Conservation (phyloP, 441 rosid species). For the Erysimum pusillum region DNA sequence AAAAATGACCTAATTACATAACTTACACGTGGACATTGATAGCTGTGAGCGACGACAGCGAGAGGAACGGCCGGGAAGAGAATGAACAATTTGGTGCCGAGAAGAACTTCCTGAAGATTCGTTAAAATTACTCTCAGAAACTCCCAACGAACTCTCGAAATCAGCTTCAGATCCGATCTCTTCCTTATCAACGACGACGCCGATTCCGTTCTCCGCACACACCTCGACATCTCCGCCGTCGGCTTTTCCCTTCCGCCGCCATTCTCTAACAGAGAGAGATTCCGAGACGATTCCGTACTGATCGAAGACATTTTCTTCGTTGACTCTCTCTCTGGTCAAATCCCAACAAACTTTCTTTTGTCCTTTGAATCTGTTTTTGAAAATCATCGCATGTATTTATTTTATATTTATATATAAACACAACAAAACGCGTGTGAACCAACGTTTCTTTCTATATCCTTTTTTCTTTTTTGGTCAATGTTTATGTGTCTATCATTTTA, state of each 20-base stretch:
- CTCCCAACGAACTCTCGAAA: slow-evolving; percentile 61
- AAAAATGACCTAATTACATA: background rate
- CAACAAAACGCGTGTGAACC: background rate
- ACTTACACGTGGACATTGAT: slow-evolving; percentile 68
- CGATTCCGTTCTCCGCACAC: slow-evolving; percentile 67
- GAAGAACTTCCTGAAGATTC: slow-evolving; percentile 82
- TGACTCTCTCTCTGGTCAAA: slow-evolving; percentile 34
- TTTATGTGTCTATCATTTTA: background rate
- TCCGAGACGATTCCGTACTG: slow-evolving; percentile 33
- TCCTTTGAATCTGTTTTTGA: slow-evolving; percentile 16
- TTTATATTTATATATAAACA: no score
- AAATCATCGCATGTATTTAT: background rate
- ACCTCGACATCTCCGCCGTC: slow-evolving; percentile 43
- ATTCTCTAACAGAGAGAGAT: slow-evolving; percentile 37
- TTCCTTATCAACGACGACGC: slow-evolving; percentile 79
- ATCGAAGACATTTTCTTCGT: slow-evolving; percentile 45
- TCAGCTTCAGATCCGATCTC: slow-evolving; percentile 77
- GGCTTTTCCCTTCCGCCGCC: slow-evolving; percentile 35
- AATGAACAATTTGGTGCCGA: slow-evolving; percentile 80
- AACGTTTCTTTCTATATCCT: background rate
- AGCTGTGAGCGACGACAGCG: slow-evolving; percentile 63
- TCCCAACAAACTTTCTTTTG: background rate
- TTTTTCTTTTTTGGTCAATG: slow-evolving; percentile 7
- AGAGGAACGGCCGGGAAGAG: slow-evolving; percentile 82
- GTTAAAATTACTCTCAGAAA: slow-evolving; percentile 54